Evolutionary conservation across 805 yeast species (phyloP).

Genomic region (Kurtzmaniella cleridarum): DNA sequence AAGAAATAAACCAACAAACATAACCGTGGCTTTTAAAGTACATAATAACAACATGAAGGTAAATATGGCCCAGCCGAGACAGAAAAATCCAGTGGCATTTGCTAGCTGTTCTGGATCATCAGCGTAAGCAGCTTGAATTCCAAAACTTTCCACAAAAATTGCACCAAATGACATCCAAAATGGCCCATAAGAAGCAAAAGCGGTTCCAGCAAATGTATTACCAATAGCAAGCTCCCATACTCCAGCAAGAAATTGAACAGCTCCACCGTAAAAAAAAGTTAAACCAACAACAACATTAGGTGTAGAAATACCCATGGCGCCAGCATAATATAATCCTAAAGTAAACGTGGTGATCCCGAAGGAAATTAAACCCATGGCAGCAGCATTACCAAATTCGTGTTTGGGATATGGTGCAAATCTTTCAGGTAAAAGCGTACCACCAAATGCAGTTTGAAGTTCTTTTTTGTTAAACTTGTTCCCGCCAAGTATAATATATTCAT

Average conservation of each 20-base stretch:
- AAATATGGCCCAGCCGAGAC: conserved; percentile 62
- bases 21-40: conserved; percentile 46
- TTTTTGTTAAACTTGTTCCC: conserved; percentile 40
- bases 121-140: conserved; percentile 43
- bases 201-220: conserved; percentile 53
- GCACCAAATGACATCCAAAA: conserved; percentile 50
- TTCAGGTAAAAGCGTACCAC: conserved; percentile 47
- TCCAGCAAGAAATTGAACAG: conserved; percentile 46
- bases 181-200: conserved; percentile 49
- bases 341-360: conserved; percentile 44
- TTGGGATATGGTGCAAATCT: conserved; percentile 42
- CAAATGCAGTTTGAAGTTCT: conserved; percentile 60
- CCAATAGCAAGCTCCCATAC: conserved; percentile 46
- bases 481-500: conserved; percentile 38
- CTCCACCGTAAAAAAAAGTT: conserved; percentile 45
- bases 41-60: conserved; percentile 52
- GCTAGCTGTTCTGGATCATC: conserved; percentile 35
- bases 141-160: conserved; percentile 50
- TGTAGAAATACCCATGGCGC: conserved; percentile 39
- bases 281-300: conserved; percentile 43
- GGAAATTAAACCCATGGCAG: conserved; percentile 50
- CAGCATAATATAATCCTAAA: conserved; percentile 41
- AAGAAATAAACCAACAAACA: conserved; percentile 48
- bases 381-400: conserved; percentile 47
- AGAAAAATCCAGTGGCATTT: conserved; percentile 53